A percentile compares a stretch with the other conserved stretches of the same genome.
phyloP scores from a whole-genome alignment of 139 green algal genomes.

The Tetradesmus lagerheimii region DNA sequence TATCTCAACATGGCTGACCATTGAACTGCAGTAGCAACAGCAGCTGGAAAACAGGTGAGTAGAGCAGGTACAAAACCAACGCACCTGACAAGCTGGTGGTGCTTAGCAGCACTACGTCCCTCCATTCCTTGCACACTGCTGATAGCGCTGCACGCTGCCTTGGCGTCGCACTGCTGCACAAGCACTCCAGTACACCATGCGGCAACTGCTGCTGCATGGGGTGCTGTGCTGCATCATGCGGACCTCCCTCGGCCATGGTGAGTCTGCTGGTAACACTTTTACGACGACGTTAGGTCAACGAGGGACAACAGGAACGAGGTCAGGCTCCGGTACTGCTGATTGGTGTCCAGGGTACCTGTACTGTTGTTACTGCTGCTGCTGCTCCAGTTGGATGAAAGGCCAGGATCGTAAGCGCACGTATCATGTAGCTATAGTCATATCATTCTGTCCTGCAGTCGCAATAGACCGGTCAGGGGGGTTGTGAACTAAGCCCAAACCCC shows the following conservation, averaged over 20 bases:
- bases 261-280: no score
- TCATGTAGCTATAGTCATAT: no score
- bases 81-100: background rate
- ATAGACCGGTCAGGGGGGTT: background rate
- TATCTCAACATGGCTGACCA: background rate
- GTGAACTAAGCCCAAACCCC: background rate
- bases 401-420: no score
- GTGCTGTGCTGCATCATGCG: background rate
- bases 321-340: no score
- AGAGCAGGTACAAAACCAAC: background rate
- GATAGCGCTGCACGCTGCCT: background rate
- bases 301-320: no score
- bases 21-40: background rate
- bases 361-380: no score
- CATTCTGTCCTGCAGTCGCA: no score
- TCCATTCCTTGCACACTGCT: constrained; percentile 16
- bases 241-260: background rate
- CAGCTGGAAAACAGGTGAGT: background rate
- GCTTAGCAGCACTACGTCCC: background rate
- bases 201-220: background rate
- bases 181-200: constrained; percentile 8
- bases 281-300: no score
- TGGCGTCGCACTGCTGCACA: constrained; percentile 8
- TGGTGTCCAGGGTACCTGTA: no score
- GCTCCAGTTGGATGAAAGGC: no score